Percentiles rank a stretch among this genome's conserved stretches.
Evolutionary conservation across 768 basidiomycete genomes (phyloP).

Genomic region (Termitomyces sp.): DNA sequence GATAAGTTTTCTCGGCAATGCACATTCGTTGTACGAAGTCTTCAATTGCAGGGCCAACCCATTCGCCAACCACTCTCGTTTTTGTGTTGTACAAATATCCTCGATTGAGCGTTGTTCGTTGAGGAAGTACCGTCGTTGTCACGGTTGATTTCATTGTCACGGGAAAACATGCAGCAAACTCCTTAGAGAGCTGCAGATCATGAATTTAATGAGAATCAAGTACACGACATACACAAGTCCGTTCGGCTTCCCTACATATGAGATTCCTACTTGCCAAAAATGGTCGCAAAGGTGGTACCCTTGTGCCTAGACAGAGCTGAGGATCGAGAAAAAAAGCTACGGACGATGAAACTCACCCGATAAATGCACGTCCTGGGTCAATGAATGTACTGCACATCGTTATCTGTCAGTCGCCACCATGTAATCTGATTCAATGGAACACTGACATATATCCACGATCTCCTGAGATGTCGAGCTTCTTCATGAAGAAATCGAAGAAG

Average conservation of each 20-base stretch:
- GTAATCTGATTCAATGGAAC: background rate
- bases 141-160: background rate
- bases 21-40: background rate
- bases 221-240: background rate
- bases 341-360: slow-evolving; percentile 33
- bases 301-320: slow-evolving; percentile 24
- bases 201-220: background rate
- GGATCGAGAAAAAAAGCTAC: background rate
- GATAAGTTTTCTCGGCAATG: background rate
- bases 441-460: slow-evolving; percentile 59
- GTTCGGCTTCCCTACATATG: background rate
- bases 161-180: background rate
- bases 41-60: background rate
- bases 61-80: background rate
- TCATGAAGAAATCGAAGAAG: slow-evolving; percentile 49
- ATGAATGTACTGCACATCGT: slow-evolving; percentile 30
- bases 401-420: background rate
- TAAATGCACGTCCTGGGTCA: slow-evolving; percentile 45
- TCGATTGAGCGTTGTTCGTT: background rate
- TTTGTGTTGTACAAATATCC: background rate
- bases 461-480: slow-evolving; percentile 42
- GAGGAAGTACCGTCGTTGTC: background rate
- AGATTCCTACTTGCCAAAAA: slow-evolving; percentile 25
- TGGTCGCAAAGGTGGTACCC: slow-evolving; percentile 40
- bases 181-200: background rate